Base-by-base conservation (phyloP, 768 basidiomycete species). In the Panaeolus cyanescens region DNA sequence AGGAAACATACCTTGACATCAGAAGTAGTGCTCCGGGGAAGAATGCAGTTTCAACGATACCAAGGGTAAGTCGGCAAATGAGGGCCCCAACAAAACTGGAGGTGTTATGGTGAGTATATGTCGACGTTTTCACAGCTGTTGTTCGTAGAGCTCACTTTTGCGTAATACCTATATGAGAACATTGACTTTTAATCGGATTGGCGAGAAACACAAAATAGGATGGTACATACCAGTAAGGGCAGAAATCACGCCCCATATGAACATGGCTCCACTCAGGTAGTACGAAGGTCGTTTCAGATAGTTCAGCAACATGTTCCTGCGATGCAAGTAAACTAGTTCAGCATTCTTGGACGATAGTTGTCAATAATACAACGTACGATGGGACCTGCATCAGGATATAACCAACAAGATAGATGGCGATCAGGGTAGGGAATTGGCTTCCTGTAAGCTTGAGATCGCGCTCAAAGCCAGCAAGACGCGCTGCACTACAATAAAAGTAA, bases 381-480 rank as follows among this genome's bases (percentile, higher is more conserved):
- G 90, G 90, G 58, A 92, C 81, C 70, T 92, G 91, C 90, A 91
- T 91, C 36, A 90, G 72, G 60, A 89, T 89, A 68, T 92, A 92
- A 12, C 90, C 80, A 42, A 91, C 80, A 66, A 90, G 92, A 31
- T 91, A 78, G 50, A 89, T 83, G 39, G 87, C 87, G 36, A 92
- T 72, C 12, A 92, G 72, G 0, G 89, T 87, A 10, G 85, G 81
- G 68, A 90, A 92, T 65, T 92, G 79, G 56, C 54, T 60, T 54
- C 78, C 87, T 64, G 81, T 73, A 17, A 92, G 77, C 36, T 83
- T 74, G 32, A 92, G 79, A 71, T 92, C 90, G 50, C 78, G 75
- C 68, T 90, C 87, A 58, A 92, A 88, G 0, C 91, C 91, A 33
- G 85, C 80, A 37, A 92, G 76, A 59, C 91, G 81, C 32, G 90